Conservation (phyloP, 202 grass and related monocot species). For the Zizania palustris region DNA sequence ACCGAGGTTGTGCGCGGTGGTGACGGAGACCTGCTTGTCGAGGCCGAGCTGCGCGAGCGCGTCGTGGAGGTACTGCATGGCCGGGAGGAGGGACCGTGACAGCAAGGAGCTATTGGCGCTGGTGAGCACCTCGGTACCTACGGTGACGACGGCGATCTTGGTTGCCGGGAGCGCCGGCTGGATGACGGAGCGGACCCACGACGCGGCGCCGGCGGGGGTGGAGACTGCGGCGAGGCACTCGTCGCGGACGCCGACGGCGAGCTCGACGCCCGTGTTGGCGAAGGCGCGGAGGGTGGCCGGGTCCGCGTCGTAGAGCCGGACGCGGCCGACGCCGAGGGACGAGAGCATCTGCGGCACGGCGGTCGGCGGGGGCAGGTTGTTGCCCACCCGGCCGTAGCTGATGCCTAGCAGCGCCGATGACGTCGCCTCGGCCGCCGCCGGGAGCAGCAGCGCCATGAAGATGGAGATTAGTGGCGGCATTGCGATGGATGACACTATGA, state of each 20-base stretch:
- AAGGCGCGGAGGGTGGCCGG: constrained; percentile 56
- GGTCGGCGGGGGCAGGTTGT: constrained; percentile 59
- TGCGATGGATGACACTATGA: constrained; percentile 13
- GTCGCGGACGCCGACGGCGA: constrained; percentile 65
- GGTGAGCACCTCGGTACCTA: constrained; percentile 85
- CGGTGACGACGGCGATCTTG: constrained; percentile 67
- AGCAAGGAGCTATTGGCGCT: constrained; percentile 53
- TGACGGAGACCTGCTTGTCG: constrained; percentile 54
- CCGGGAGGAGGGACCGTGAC: constrained; percentile 51
- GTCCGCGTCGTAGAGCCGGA: constrained; percentile 73
- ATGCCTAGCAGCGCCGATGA: constrained; percentile 65
- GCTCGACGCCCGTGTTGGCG: constrained; percentile 77
- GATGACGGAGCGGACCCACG: constrained; percentile 54
- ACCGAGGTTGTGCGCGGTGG: constrained; percentile 69
- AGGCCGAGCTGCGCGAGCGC: constrained; percentile 55
- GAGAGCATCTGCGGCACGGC: constrained; percentile 46
- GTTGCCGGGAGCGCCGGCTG: constrained; percentile 61
- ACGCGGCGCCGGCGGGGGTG: constrained; percentile 47
- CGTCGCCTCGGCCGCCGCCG: constrained; percentile 36
- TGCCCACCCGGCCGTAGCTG: constrained; percentile 79
- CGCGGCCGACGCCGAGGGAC: constrained; percentile 56
- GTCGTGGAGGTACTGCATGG: constrained; percentile 67
- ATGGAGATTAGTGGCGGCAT: constrained; percentile 40
- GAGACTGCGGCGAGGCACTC: constrained; percentile 56
- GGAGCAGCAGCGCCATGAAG: constrained; percentile 34